phyloP scores from a whole-genome alignment of 331 rosid species.

The Malus hybrid region DNA sequence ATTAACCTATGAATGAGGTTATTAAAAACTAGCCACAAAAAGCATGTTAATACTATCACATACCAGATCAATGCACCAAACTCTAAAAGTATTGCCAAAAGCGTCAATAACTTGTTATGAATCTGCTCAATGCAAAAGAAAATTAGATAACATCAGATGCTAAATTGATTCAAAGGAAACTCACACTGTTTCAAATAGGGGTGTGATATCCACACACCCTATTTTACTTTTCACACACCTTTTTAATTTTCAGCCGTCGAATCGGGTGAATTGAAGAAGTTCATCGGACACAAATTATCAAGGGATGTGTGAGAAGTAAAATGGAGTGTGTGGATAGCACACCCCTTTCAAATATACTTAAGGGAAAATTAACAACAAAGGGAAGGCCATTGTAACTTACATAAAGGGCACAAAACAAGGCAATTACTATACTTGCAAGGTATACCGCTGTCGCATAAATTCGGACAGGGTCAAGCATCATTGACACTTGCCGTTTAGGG shows the following conservation, averaged over 20 bases:
- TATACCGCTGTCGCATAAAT: conserved; percentile 89
- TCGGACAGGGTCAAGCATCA: conserved; percentile 99
- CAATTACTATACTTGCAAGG: conserved; percentile 77
- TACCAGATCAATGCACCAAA: conserved; percentile 90
- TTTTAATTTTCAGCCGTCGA: too few relatives aligned
- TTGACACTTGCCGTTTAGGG: conserved; percentile 79
- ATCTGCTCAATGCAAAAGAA: conserved; percentile 41
- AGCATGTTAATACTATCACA: conserved; percentile 12
- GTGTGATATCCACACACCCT: too few relatives aligned
- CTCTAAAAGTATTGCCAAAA: conserved; percentile 78
- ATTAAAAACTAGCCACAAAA: neutral
- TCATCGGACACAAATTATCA: too few relatives aligned
- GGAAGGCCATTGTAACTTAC: conserved; percentile 36
- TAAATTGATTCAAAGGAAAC: neutral
- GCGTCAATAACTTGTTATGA: conserved; percentile 80
- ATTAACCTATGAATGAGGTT: neutral
- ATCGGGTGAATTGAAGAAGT: too few relatives aligned
- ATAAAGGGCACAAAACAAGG: conserved; percentile 82
- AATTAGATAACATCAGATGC: neutral
- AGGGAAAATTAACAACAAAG: neutral
- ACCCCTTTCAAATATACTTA: neutral
- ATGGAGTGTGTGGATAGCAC: too few relatives aligned
- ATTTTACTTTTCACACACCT: too few relatives aligned
- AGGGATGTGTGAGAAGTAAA: too few relatives aligned
- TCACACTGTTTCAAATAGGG: neutral